These are phyloP conservation scores for Ascochyta rabiei DNA, from an alignment of 2,329 filamentous ascomycete species.

Conservation along the genomic window DNA sequence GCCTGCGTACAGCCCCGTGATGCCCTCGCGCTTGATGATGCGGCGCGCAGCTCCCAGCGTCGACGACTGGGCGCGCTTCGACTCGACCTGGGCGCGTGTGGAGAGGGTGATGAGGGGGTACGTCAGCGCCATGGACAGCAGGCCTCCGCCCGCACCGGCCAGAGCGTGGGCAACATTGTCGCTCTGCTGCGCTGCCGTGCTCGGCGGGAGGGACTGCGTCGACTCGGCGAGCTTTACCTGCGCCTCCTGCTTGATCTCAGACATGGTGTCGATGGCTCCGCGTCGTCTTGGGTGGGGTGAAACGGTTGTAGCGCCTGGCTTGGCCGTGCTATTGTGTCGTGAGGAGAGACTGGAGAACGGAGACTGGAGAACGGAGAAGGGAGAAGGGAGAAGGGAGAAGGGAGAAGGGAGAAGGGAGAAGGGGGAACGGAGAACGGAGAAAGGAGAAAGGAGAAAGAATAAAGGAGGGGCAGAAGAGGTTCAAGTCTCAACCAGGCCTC, in stretches of 20 bases:
- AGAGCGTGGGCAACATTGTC: slow-evolving; percentile 97
- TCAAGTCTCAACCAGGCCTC: slow-evolving; percentile 3
- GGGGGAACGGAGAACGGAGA: too few species aligned
- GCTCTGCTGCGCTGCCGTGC: slow-evolving; percentile 77
- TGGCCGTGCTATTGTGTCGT: background rate
- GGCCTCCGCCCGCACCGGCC: slow-evolving; percentile 88
- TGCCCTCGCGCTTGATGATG: slow-evolving; percentile 90
- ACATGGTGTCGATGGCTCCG: slow-evolving; percentile 30
- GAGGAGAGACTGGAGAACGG: too few species aligned
- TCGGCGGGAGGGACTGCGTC: slow-evolving; percentile 52
- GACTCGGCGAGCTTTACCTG: slow-evolving; percentile 46
- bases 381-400: too few species aligned
- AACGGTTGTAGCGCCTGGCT: background rate
- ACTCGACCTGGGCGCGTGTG: slow-evolving; percentile 96
- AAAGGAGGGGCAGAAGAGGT: background rate
- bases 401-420: too few species aligned
- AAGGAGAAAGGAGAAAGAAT: too few species aligned
- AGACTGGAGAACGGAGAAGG: too few species aligned
- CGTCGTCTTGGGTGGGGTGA: background rate
- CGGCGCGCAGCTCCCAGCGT: slow-evolving; percentile 82
- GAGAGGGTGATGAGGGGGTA: slow-evolving; percentile 95
- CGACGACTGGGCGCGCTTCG: slow-evolving; percentile 84
- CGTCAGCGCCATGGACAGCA: slow-evolving; percentile 95
- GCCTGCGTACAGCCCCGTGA: slow-evolving; percentile 87
- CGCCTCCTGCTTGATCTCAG: slow-evolving; percentile 37